phyloP scores from a whole-genome alignment of 495 filamentous ascomycete genomes.

The Immersiella caudata region DNA sequence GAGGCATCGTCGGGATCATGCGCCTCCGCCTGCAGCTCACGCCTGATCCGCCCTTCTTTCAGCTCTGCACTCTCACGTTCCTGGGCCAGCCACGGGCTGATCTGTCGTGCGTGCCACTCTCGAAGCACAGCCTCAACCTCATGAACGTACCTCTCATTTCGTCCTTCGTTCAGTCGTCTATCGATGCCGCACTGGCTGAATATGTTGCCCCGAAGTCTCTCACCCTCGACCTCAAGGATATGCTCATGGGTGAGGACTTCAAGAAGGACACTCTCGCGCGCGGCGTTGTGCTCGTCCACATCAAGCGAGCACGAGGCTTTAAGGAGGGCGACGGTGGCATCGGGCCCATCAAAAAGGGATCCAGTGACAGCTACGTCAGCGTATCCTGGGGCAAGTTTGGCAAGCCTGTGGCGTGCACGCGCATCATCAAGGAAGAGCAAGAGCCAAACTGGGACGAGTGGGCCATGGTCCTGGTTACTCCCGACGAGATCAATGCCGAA shows the following conservation, averaged over 20 bases:
- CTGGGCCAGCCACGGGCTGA: slow-evolving; percentile 78
- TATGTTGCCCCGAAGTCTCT: slow-evolving; percentile 76
- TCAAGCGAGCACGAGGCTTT: slow-evolving; percentile 65
- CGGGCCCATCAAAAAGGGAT: slow-evolving; percentile 58
- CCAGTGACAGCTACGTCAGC: slow-evolving; percentile 68
- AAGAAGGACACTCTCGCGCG: slow-evolving; percentile 69
- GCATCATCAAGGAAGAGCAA: slow-evolving; percentile 64
- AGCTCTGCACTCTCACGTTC: slow-evolving; percentile 69
- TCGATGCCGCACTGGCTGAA: slow-evolving; percentile 69
- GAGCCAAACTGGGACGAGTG: slow-evolving; percentile 72
- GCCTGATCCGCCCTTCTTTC: slow-evolving; percentile 73
- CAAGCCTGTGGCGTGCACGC: slow-evolving; percentile 65
- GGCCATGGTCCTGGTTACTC: slow-evolving; percentile 63
- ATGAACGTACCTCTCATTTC: slow-evolving; percentile 73
- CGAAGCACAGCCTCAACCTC: slow-evolving; percentile 65
- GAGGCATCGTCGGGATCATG: slow-evolving; percentile 65
- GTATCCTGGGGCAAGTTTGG: slow-evolving; percentile 77
- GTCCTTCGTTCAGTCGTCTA: slow-evolving; percentile 71
- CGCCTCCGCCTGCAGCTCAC: slow-evolving; percentile 67
- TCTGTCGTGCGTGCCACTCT: slow-evolving; percentile 67
- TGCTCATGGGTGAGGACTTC: slow-evolving; percentile 74
- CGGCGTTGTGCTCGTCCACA: slow-evolving; percentile 65
- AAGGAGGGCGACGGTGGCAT: slow-evolving; percentile 66
- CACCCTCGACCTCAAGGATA: slow-evolving; percentile 71
- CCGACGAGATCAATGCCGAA: slow-evolving; percentile 71